phyloP scores from a whole-genome alignment of 352 stramenopile species.

The Phytophthora nicotianae region DNA sequence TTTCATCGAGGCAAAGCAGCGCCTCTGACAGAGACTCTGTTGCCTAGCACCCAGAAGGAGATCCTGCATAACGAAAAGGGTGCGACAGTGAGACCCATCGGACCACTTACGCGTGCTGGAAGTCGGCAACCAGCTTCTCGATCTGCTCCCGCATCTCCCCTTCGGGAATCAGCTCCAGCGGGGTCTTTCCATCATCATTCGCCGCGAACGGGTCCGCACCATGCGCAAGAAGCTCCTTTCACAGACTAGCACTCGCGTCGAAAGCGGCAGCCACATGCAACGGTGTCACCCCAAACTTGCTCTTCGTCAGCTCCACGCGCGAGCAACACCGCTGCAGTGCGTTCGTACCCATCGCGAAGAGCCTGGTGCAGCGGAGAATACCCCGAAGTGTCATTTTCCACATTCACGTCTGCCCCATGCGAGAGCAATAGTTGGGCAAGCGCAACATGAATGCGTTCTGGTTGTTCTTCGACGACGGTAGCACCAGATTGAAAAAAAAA shows the following conservation, averaged over 20 bases:
- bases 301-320: not conserved
- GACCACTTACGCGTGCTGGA: not conserved
- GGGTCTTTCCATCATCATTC: slow-evolving; percentile 1
- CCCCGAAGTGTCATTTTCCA: not conserved
- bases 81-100: not conserved
- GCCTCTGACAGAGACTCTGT: too few species aligned
- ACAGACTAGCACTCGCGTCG: not conserved
- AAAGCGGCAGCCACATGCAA: not conserved
- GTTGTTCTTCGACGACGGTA: not conserved
- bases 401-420: not conserved
- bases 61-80: too few species aligned
- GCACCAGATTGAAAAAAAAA: not conserved
- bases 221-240: slow-evolving; percentile 1
- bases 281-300: slow-evolving; percentile 1
- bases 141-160: not conserved
- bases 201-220: not conserved
- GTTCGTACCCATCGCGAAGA: not conserved
- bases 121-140: not conserved
- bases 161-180: slow-evolving; percentile 1
- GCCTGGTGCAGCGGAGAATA: slow-evolving; percentile 1
- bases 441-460: slow-evolving; percentile 1
- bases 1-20: too few species aligned
- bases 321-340: not conserved
- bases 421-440: not conserved
- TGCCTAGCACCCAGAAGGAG: too few species aligned